Conservation (phyloP, 139 green algal species). For the Coelastrella sp. region DNA sequence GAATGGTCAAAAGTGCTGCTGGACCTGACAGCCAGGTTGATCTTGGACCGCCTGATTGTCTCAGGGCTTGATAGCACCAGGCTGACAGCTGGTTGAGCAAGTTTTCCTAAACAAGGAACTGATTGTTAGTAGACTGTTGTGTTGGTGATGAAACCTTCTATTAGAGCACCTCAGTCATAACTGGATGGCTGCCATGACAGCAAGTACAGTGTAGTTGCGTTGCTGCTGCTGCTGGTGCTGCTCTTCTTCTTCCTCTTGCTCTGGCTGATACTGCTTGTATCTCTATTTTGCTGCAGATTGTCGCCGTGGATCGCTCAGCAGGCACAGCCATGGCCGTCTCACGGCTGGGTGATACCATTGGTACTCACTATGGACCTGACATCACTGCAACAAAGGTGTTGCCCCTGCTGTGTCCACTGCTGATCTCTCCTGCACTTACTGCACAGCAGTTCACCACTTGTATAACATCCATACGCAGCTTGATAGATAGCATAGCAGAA, state of each 20-base stretch:
- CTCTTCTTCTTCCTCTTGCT: too few relatives aligned
- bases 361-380: conserved; percentile 60
- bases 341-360: conserved; percentile 71
- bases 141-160: too few relatives aligned
- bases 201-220: too few relatives aligned
- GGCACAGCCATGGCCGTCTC: conserved; percentile 78
- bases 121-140: too few relatives aligned
- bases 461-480: background rate
- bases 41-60: too few relatives aligned
- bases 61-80: background rate
- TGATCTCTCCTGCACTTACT: conserved; percentile 63
- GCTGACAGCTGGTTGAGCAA: background rate
- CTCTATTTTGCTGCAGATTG: conserved; percentile 59
- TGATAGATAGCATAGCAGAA: conserved; percentile 38
- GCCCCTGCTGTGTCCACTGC: conserved; percentile 74
- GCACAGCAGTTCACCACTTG: conserved; percentile 57
- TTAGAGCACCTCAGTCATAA: too few relatives aligned
- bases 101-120: too few relatives aligned
- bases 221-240: too few relatives aligned
- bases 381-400: conserved; percentile 67
- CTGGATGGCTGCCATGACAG: too few relatives aligned
- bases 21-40: too few relatives aligned
- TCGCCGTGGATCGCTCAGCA: conserved; percentile 74
- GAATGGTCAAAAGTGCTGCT: too few relatives aligned
- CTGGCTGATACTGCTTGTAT: background rate